Base-by-base conservation (phyloP, 2,329 filamentous ascomycete species). In the Monilinia laxa region DNA sequence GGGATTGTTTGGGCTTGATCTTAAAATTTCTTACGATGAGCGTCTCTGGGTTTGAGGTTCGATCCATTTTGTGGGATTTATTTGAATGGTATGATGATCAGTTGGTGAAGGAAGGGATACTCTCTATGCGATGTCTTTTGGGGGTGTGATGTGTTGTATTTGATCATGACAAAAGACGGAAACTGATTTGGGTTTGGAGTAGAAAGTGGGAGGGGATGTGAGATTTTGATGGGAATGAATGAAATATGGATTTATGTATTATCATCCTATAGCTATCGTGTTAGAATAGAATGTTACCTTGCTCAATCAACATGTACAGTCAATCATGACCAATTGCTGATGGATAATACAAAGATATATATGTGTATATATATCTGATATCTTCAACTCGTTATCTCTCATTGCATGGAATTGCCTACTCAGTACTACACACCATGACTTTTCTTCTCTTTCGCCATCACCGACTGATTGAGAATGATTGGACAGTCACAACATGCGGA, bases 171-270 rank as follows among this genome's bases (percentile, higher is more conserved):
- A 68, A 53, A 28, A 57, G 52, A 20, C 16, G 47, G 1, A 64
- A 55, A 45, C 71, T 54, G 72, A 78, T 74, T 69, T 73, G 73
- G 60, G 76, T 73, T 28, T 72, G 71, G 38, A 64, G n/a, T n/a
- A n/a, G 57, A 59, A 49, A 49, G 57, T 47, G 57, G 57, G 42
- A 47, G 52, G 47, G 57, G 57, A 40, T 31, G 52, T 45, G 60
- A 45, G 60, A 64, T 55, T 45, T 55, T 18, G 28, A 12, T 55
- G 31, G 60, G 18, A 23, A 47, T 14, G 31, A 35, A 35, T 35
- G 31, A 9, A 35, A 35, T 35, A 35, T 35, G 31, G 31, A 35
- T 35, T 35, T 35, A 6, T 35, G 31, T 7, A 47, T 47, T 20
- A 47, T 47, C 45, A 47, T 47, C 18, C 18, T 35, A 31, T 31